Conservation (phyloP, 768 basidiomycete genomes). For the Cyathus striatus region DNA sequence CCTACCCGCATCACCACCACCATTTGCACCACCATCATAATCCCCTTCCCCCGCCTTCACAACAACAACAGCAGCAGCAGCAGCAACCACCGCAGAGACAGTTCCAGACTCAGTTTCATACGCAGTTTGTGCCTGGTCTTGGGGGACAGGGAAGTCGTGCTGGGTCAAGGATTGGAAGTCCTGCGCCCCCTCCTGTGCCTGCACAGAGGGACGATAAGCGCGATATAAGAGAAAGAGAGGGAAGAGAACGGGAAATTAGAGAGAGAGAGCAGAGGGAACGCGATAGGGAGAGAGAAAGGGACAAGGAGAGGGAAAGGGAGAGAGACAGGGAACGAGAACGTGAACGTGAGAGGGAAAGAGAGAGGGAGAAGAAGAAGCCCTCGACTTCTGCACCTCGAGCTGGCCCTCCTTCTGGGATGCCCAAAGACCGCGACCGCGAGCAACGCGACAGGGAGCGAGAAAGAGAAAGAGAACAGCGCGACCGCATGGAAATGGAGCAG, state of each 20-base stretch:
- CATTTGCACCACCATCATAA: no score
- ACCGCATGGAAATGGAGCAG: not conserved
- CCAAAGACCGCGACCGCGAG: not conserved
- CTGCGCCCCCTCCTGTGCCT: slow-evolving; percentile 2
- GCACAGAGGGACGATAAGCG: not conserved
- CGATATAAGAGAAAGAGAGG: not conserved
- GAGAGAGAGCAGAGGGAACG: not conserved
- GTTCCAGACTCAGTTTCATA: not conserved
- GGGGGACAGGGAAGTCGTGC: not conserved
- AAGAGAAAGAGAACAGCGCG: slow-evolving; percentile 4
- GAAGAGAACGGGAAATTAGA: slow-evolving; percentile 2
- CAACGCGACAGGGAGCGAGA: not conserved
- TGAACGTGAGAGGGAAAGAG: slow-evolving; percentile 4
- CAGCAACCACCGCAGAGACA: not conserved
- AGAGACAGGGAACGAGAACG: not conserved
- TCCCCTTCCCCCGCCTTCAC: slow-evolving; percentile 1
- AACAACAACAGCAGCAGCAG: no score
- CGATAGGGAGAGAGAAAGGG: not conserved
- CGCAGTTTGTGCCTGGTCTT: not conserved
- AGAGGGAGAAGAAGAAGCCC: slow-evolving; percentile 1
- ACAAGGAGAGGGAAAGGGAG: not conserved
- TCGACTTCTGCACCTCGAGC: no score
- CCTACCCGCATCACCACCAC: no score
- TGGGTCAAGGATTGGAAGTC: slow-evolving; percentile 12
- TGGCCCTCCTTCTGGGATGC: no score